These are phyloP conservation scores for Crithidia thermophila DNA, from an alignment of 208 protist genomes.

Conservation along the genomic window DNA sequence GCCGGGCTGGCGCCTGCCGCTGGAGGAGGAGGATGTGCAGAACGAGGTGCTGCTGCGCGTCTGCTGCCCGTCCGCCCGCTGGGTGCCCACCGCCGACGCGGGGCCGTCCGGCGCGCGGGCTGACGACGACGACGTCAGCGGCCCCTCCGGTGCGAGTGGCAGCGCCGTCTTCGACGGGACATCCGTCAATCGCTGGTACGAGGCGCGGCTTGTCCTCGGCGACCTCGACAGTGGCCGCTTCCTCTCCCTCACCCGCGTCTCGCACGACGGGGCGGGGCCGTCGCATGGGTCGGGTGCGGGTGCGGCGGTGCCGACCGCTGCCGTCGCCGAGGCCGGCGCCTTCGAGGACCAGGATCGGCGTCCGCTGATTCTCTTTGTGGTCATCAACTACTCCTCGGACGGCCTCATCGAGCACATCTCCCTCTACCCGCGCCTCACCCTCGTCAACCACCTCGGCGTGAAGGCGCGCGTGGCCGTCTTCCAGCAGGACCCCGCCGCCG, in stretches of 20 bases:
- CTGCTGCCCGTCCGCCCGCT: slow-evolving; percentile 28
- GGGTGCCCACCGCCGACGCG: slow-evolving; percentile 8
- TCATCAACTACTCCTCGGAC: slow-evolving; percentile 39
- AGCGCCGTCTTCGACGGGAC: background rate
- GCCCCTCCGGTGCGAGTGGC: background rate
- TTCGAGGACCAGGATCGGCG: slow-evolving; percentile 37
- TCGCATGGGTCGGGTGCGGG: background rate
- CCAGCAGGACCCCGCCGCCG: slow-evolving; percentile 55
- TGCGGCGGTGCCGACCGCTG: background rate
- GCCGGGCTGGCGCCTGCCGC: slow-evolving; percentile 32
- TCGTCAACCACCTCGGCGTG: slow-evolving; percentile 81
- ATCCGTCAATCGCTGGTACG: slow-evolving; percentile 21
- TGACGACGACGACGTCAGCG: background rate
- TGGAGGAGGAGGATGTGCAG: slow-evolving; percentile 23
- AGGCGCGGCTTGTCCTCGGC: slow-evolving; percentile 30
- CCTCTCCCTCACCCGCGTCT: slow-evolving; percentile 15
- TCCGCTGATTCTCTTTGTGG: slow-evolving; percentile 63
- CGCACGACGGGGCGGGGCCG: background rate
- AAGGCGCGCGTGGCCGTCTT: slow-evolving; percentile 55
- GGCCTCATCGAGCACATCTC: slow-evolving; percentile 55
- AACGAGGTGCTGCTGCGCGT: slow-evolving; percentile 28
- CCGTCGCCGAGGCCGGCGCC: background rate
- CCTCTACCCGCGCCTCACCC: slow-evolving; percentile 64
- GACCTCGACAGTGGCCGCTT: slow-evolving; percentile 33
- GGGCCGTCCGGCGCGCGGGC: too few species aligned